These are phyloP conservation scores for Flammula alnicola DNA, from an alignment of 1,284 basidiomycete species.

Conservation along the genomic window DNA sequence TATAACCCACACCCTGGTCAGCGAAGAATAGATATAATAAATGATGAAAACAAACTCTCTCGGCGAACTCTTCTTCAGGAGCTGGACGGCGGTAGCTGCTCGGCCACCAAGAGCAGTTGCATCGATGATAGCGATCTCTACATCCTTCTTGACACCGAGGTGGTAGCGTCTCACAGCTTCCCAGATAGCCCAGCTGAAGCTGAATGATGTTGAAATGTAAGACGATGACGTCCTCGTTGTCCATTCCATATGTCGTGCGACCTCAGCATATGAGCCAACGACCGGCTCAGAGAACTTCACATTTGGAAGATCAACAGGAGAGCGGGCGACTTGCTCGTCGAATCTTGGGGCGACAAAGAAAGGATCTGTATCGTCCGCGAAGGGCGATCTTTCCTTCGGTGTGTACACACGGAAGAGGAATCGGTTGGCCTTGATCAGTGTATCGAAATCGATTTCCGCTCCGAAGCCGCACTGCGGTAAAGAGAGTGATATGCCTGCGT, in stretches of 20 bases:
- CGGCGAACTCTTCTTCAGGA: constrained; percentile 54
- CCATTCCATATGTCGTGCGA: constrained; percentile 73
- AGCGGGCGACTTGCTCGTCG: constrained; percentile 49
- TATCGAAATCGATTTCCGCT: constrained; percentile 61
- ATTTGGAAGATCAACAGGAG: constrained; percentile 41
- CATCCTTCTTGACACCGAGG: constrained; percentile 67
- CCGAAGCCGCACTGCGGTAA: constrained; percentile 78
- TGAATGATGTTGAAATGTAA: constrained; percentile 76
- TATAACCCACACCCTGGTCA: constrained; percentile 29
- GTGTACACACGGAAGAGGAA: constrained; percentile 81
- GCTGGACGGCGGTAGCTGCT: constrained; percentile 66
- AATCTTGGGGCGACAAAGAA: constrained; percentile 71
- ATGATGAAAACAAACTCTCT: constrained; percentile 53
- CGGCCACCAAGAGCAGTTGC: constrained; percentile 57
- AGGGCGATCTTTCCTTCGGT: constrained; percentile 60
- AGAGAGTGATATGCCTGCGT: constrained; percentile 28
- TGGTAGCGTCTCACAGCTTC: constrained; percentile 77
- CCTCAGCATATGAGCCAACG: constrained; percentile 58
- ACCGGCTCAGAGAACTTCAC: constrained; percentile 34
- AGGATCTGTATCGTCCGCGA: constrained; percentile 56
- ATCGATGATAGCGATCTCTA: constrained; percentile 79
- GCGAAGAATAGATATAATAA: constrained; percentile 12
- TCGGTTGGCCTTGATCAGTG: constrained; percentile 62
- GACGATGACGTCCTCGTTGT: constrained; percentile 69
- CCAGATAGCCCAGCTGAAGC: constrained; percentile 80